Evolutionary conservation across 2,329 filamentous ascomycete species (phyloP).

Genomic region (Camptophora hylomeconis): DNA sequence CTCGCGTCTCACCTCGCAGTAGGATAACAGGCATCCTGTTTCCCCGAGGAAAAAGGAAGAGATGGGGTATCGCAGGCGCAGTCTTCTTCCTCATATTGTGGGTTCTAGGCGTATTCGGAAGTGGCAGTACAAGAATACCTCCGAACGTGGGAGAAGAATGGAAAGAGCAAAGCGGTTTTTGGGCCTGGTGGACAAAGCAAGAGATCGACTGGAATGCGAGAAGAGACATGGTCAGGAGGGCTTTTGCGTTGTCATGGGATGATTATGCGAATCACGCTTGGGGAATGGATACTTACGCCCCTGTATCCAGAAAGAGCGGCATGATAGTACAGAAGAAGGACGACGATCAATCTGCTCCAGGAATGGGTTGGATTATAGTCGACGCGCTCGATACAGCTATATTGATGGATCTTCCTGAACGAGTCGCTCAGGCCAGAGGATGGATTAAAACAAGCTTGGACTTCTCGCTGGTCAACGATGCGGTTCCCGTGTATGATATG

Average conservation of each 20-base stretch:
- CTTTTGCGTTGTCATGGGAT: conserved; percentile 84
- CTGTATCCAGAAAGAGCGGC: conserved; percentile 51
- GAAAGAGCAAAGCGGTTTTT: conserved; percentile 17
- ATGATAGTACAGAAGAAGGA: too few relatives aligned
- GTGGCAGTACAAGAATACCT: too few relatives aligned
- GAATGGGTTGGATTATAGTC: conserved; percentile 92
- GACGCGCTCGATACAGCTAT: conserved; percentile 95
- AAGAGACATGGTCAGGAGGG: conserved; percentile 71
- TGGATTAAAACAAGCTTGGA: conserved; percentile 74
- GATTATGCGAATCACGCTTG: conserved; percentile 87
- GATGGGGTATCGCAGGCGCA: conserved; percentile 9
- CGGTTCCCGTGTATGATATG: conserved; percentile 95
- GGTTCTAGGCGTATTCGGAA: conserved; percentile 1
- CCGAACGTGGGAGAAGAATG: too few relatives aligned
- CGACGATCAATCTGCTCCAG: conserved; percentile 2
- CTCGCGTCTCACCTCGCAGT: conserved; percentile 50
- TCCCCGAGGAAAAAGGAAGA: conserved; percentile 1
- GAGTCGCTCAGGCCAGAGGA: conserved; percentile 69
- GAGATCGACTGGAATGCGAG: conserved; percentile 59
- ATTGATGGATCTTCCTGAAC: conserved; percentile 88
- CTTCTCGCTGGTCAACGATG: conserved; percentile 75
- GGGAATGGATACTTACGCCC: conserved; percentile 87
- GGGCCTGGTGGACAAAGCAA: conserved; percentile 18
- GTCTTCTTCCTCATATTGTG: conserved; percentile 1
- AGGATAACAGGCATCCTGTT: conserved; percentile 24